phyloP scores from a whole-genome alignment of 345 rosid genomes.

The Jatropha curcas region DNA sequence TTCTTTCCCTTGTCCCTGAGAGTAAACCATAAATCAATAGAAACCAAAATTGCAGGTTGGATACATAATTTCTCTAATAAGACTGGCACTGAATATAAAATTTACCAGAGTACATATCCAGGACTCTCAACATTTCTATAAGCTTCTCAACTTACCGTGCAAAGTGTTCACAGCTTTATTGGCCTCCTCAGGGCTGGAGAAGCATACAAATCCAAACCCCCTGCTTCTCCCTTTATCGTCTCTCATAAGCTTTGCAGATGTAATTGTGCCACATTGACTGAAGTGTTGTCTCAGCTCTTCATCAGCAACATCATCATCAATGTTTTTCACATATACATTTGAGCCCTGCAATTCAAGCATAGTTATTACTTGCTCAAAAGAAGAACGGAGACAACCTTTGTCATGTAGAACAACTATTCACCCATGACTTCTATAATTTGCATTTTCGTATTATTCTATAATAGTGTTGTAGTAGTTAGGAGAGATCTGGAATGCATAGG shows the following conservation, averaged over 20 bases:
- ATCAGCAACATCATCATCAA: conserved; percentile 58
- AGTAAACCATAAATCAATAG: neutral
- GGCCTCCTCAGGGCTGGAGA: conserved; percentile 69
- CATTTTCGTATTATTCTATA: neutral
- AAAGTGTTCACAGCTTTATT: conserved; percentile 50
- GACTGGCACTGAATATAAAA: neutral
- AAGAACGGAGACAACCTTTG: neutral
- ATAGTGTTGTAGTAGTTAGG: neutral
- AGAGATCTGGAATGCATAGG: neutral
- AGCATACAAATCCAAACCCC: conserved; percentile 81
- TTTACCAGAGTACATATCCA: neutral
- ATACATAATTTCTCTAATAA: neutral
- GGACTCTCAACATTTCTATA: neutral
- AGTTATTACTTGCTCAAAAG: neutral
- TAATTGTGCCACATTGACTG: conserved; percentile 64
- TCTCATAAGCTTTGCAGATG: conserved; percentile 64
- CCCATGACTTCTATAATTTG: neutral
- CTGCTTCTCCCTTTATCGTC: conserved; percentile 66
- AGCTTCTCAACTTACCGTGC: conserved; percentile 44
- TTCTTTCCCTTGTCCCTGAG: neutral
- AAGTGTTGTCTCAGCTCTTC: conserved; percentile 61
- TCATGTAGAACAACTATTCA: neutral
- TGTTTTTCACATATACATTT: conserved; percentile 70
- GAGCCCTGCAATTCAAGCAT: conserved; percentile 46
- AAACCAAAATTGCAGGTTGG: too few species aligned